phyloP scores from a whole-genome alignment of 164 flowering plant genomes.

The Sedum album region DNA sequence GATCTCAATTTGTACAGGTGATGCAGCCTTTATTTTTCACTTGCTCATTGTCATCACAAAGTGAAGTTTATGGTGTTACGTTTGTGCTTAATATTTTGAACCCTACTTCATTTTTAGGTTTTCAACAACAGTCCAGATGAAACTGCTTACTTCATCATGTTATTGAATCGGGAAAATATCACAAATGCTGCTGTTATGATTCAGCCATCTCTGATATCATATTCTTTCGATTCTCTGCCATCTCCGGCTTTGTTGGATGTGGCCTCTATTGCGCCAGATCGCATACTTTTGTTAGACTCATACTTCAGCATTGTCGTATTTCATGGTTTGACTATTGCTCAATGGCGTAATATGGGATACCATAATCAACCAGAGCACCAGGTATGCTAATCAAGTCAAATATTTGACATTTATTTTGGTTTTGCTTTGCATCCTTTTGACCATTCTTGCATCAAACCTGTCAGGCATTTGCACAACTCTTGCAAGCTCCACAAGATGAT shows the following conservation, averaged over 20 bases:
- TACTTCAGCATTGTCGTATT: constrained; percentile 89
- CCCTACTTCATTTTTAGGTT: constrained; percentile 43
- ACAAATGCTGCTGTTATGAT: constrained; percentile 90
- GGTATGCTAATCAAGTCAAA: constrained; percentile 17
- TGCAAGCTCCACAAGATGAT: constrained; percentile 84
- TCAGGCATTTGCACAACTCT: constrained; percentile 72
- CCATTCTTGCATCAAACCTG: too few relatives aligned
- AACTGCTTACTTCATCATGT: constrained; percentile 94
- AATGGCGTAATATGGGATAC: constrained; percentile 94
- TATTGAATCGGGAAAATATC: constrained; percentile 73
- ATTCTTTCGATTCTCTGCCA: constrained; percentile 65
- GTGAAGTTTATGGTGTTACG: neutral
- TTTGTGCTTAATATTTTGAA: neutral
- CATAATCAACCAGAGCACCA: constrained; percentile 84
- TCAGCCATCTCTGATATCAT: constrained; percentile 85
- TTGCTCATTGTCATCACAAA: too few relatives aligned
- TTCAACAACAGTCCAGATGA: constrained; percentile 99
- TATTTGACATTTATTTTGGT: too few relatives aligned
- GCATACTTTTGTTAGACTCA: constrained; percentile 75
- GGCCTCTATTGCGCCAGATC: constrained; percentile 78
- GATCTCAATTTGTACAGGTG: constrained; percentile 98
- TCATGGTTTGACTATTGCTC: constrained; percentile 96
- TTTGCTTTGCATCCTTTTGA: too few relatives aligned
- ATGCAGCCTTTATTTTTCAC: neutral
- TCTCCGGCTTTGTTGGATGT: constrained; percentile 85